Evolutionary conservation across 2,329 filamentous ascomycete genomes (phyloP).

Genomic region (Sporothrix brunneoviolacea): DNA sequence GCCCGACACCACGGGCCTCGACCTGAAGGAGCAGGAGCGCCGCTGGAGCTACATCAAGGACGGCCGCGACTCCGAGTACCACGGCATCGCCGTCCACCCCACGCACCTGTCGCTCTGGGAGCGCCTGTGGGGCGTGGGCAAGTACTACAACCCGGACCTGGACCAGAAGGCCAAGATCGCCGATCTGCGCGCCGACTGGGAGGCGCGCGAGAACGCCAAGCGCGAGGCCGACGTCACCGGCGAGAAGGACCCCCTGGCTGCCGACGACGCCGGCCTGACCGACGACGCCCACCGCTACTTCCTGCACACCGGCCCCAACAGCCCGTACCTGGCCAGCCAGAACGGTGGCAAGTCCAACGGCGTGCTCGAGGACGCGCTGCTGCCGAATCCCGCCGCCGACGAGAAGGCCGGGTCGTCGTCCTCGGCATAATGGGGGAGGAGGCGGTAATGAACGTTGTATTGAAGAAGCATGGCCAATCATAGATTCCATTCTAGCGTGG

Average conservation of each 20-base stretch:
- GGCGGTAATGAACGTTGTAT: too few species aligned
- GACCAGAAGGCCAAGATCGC: constrained; percentile 81
- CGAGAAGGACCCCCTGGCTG: constrained; percentile 28
- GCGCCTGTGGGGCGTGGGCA: constrained; percentile 68
- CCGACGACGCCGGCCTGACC: constrained; percentile 45
- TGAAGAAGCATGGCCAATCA: too few species aligned
- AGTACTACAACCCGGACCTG: constrained; percentile 72
- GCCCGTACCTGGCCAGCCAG: constrained; percentile 11
- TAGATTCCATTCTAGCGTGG: too few species aligned
- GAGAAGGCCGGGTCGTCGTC: constrained; percentile 3
- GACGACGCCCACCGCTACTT: constrained; percentile 51
- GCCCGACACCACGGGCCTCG: constrained; percentile 93
- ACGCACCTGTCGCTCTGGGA: constrained; percentile 87
- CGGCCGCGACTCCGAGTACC: constrained; percentile 74
- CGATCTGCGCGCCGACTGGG: constrained; percentile 67
- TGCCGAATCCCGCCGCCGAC: constrained; percentile 2
- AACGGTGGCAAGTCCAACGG: constrained; percentile 12
- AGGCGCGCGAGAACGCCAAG: constrained; percentile 40
- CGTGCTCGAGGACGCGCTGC: constrained; percentile 12
- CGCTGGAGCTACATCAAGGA: constrained; percentile 82
- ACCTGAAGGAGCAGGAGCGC: constrained; percentile 94
- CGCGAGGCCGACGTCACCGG: constrained; percentile 43
- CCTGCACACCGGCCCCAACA: constrained; percentile 27
- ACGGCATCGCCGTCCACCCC: constrained; percentile 86
- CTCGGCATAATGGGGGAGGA: background rate